Base-by-base conservation (phyloP, 1,284 basidiomycete species). In the Ustilago sp. region DNA sequence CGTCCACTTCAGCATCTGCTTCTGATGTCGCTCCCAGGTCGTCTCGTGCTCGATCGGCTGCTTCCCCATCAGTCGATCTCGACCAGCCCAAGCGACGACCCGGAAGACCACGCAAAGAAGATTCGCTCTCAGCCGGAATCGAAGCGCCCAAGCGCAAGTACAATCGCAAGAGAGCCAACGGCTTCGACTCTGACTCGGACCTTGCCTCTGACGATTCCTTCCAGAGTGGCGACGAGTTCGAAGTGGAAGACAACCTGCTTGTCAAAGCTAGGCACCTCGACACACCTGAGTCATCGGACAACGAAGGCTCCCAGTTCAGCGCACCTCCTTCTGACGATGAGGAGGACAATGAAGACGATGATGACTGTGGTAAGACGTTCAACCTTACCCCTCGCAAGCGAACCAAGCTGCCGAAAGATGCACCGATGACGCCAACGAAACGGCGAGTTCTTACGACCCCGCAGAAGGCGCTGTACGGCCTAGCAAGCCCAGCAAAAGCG, bases 161-260 rank as follows among this genome's bases (percentile, higher is more conserved):
- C 55, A 61, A 32, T 11, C 68, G 68, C 31, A 66, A 64, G 45
- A 72, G 64, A 51, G 50, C 64, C 12, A 59, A 65, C 39, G 62
- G 69, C 38, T 60, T 68, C 43, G 63, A 53, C 8, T 68, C 74
- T 36, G 74, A 72, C 45, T 76, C 74, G 0, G 68, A 76, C 54
- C n/a, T 65, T 13, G 74, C 55, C 4, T 77, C 74, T n/a, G 74
- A 77, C 48, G 74, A 77, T 59, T 66, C 63, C 15, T 77, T 77
- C 59, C 69, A 73, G 45, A 73, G 69, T 57, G 74, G 69, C 7
- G 66, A 77, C 74, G 74, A 72, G 53, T 69, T 73, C 15, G 54
- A 61, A 32, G 74, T 68, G 12, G 74, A 76, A 59, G 68, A 76
- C 59, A 68, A 76, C 28, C 50, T 77, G 28, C 66, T 77, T 9